Base-by-base conservation (phyloP, 768 basidiomycete species). In the Lactarius psammicola region DNA sequence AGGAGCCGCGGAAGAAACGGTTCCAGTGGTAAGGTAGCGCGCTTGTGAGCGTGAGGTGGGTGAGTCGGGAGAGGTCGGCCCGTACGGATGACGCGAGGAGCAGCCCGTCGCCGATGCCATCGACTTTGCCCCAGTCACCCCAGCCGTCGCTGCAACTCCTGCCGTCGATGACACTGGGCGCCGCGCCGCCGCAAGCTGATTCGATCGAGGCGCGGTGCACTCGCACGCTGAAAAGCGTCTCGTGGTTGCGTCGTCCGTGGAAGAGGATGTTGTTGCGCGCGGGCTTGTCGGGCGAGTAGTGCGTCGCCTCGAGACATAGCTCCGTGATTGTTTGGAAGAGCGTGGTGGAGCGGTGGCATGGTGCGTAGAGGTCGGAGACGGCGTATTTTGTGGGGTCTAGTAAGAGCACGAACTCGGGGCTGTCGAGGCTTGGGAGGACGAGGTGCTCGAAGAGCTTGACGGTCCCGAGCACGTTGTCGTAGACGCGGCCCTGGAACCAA, bases 401-500 rank as follows among this genome's bases (percentile, higher is more conserved):
- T 9, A 63, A 51, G 61, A 67, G 57, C 13, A 55, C 56, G 51
- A 67, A 67, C 4, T 28, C n/a, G 23, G 57, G 31, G 3, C 13
- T 30, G 10, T 34, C 31, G 18, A 67, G 61, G 7, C 17, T n/a
- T 3, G 66, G 66, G 46, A 62, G 40, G 40, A 17, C 26, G 53
- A 67, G 56, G 42, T 59, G 60, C 40, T 67, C 66, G 28, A 67
- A 67, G 33, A 67, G 40, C 33, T 67, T 67, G 49, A 67, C 66
- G 26, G 66, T 63, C 5, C 61, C 66, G 17, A 67, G 38, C 18
- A 67, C 38, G 20, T 63, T 59, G 49, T 63, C 61, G 40, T 23
- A 59, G 20, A 67, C 42, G 6, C 30, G 33, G 8, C 53, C 51
- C 28, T 67, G 66, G 62, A 67, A 67, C 56, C 57, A 67, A 28